Evolutionary conservation across 495 filamentous ascomycete genomes (phyloP), one percentile per base, ranked within the genome.

Genomic region (Penicillium chermesinum): DNA sequence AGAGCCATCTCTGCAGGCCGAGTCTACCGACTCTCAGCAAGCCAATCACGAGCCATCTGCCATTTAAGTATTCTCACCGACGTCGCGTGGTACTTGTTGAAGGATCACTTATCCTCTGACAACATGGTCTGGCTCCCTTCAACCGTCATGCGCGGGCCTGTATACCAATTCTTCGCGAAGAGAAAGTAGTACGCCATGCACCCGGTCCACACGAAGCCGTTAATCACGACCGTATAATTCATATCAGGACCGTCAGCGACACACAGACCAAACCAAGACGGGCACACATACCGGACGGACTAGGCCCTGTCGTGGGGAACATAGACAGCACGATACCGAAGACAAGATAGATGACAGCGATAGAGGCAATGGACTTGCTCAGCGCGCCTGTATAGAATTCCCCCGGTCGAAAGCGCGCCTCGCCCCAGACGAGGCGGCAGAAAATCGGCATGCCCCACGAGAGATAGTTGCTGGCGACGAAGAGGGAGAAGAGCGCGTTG

Each of bases 201-300:
- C 0, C 80, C 80, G 12, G 73, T 52, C 83, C 82, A 86, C 4
- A 86, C 79, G 10, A 80, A 75, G 2, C 64, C 67, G 57, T 86
- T 82, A 53, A 85, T 79, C 0, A 84, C 82, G 16, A 84, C 70
- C 0, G 80, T 84, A 48, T 85, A 85, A 50, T 85, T 85, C 81
- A 85, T 85, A 25, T 62, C 64, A 25, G 74, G 43, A 6, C 13
- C 12, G 20, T 63, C 36, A 62, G 50, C 19, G 40, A 27, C 10
- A 22, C 2, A 8, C 8, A 35, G 14, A 5, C 19, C 9, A 13
- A 12, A 34, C 19, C 12, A 15, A 14, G 5, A 21, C 17, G 27
- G 45, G 10, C 16, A 20, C 35, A 61, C 66, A 55, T 58, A 75
- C 71, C 53, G 14, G 67, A 72, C 12, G 80, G 81, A 58, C 76